These are phyloP conservation scores for Platanus orientalis DNA, from an alignment of 164 flowering plant genomes.

Conservation along the genomic window DNA sequence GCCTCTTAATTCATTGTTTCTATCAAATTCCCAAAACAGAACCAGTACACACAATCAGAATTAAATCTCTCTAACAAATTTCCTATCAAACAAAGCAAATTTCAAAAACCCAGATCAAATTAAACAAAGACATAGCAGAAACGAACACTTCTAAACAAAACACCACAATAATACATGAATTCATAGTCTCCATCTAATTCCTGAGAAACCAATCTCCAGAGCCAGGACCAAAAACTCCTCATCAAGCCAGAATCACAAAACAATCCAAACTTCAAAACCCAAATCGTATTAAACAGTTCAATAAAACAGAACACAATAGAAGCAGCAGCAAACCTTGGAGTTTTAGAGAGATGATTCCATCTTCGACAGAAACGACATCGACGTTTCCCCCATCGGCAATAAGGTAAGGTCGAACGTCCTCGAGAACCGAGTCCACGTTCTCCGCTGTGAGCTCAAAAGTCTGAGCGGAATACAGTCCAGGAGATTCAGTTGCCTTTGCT, in stretches of 20 bases:
- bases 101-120: neutral
- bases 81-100: neutral
- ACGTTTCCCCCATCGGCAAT: conserved; percentile 96
- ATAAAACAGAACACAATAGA: neutral
- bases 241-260: neutral
- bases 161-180: neutral
- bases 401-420: conserved; percentile 86
- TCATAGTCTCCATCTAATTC: conserved; percentile 1
- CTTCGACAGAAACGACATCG: conserved; percentile 86
- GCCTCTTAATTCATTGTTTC: too few species aligned
- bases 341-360: conserved; percentile 71
- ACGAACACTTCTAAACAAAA: neutral
- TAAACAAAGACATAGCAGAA: neutral
- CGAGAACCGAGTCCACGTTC: conserved; percentile 86
- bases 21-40: too few species aligned
- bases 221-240: neutral
- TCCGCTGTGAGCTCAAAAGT: conserved; percentile 57
- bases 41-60: too few species aligned
- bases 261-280: neutral
- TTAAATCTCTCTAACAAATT: too few species aligned
- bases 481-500: conserved; percentile 30
- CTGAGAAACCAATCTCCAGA: neutral
- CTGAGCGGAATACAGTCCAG: conserved; percentile 77
- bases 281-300: neutral
- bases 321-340: conserved; percentile 57